phyloP scores from a whole-genome alignment of 1,284 basidiomycete genomes.

The Omphalotus olearius region DNA sequence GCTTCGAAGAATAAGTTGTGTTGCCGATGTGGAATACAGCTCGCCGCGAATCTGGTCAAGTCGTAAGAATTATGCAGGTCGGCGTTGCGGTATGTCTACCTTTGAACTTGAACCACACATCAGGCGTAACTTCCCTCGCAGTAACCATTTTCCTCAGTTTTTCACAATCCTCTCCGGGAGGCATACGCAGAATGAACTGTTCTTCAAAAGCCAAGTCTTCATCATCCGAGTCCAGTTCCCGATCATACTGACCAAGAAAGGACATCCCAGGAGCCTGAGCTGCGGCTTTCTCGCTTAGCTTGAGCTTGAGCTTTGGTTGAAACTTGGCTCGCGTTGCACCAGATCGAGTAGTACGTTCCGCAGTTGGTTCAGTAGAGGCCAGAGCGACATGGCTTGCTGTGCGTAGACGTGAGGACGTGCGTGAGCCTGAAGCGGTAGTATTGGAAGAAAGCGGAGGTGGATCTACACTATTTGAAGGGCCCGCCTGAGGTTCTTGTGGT shows the following conservation, averaged over 20 bases:
- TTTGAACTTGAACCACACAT: conserved; percentile 99
- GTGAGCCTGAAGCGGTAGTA: conserved; percentile 7
- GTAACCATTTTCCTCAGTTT: conserved; percentile 79
- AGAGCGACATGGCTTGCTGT: conserved; percentile 22
- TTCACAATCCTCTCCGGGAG: conserved; percentile 78
- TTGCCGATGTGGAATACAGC: conserved; percentile 88
- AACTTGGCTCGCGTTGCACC: conserved; percentile 39
- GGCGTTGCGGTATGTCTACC: conserved; percentile 41
- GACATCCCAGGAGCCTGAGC: conserved; percentile 75
- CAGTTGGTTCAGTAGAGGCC: conserved; percentile 21
- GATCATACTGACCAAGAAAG: conserved; percentile 85
- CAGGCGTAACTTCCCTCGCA: conserved; percentile 73
- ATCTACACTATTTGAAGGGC: neutral
- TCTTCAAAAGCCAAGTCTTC: conserved; percentile 97
- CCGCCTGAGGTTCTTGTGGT: conserved; percentile 1
- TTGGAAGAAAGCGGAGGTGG: neutral
- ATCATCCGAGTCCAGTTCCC: conserved; percentile 93
- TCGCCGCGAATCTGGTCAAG: conserved; percentile 75
- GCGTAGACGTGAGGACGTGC: conserved; percentile 37
- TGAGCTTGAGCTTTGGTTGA: conserved; percentile 79
- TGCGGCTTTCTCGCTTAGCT: conserved; percentile 75
- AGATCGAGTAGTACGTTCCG: conserved; percentile 47
- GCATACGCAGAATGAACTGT: conserved; percentile 93
- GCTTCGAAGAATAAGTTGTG: conserved; percentile 82
- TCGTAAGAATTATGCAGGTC: conserved; percentile 4